These are phyloP conservation scores for Alternaria longipes DNA, from an alignment of 2,329 filamentous ascomycete genomes.

Conservation along the genomic window DNA sequence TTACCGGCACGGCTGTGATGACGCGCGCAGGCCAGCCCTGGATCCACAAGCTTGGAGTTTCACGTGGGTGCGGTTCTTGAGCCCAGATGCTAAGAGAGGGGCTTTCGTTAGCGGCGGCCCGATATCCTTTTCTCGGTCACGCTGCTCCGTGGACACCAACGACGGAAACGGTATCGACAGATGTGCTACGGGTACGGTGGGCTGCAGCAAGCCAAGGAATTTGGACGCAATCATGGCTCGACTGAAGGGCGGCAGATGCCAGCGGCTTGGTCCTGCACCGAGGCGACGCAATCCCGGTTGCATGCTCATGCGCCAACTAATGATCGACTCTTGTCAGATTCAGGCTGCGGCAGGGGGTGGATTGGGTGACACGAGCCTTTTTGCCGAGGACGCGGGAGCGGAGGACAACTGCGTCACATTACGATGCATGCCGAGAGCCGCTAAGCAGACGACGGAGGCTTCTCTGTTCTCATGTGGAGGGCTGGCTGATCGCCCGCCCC, in stretches of 20 bases:
- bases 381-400: slow-evolving; percentile 46
- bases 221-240: slow-evolving; percentile 23
- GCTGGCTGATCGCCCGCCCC: slow-evolving; percentile 34
- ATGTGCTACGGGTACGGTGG: slow-evolving; percentile 30
- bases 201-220: slow-evolving; percentile 23
- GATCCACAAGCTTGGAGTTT: slow-evolving; percentile 40
- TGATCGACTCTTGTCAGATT: slow-evolving; percentile 44
- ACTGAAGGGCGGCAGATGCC: slow-evolving; percentile 28
- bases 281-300: slow-evolving; percentile 36
- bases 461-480: slow-evolving; percentile 37
- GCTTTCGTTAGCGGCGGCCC: slow-evolving; percentile 39
- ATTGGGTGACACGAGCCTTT: slow-evolving; percentile 42
- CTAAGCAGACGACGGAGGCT: slow-evolving; percentile 48
- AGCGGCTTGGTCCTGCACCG: slow-evolving; percentile 45
- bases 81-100: slow-evolving; percentile 36
- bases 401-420: slow-evolving; percentile 46
- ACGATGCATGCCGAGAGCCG: slow-evolving; percentile 34
- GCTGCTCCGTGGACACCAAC: slow-evolving; percentile 28
- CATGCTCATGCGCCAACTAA: slow-evolving; percentile 43
- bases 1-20: slow-evolving; percentile 43
- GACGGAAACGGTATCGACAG: slow-evolving; percentile 31
- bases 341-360: slow-evolving; percentile 38
- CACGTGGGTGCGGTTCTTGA: slow-evolving; percentile 44
- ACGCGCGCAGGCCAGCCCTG: slow-evolving; percentile 46
- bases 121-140: slow-evolving; percentile 35